These are phyloP conservation scores for Zygoascus hellenicus DNA, from an alignment of 1,139 yeast genomes.

Conservation along the genomic window DNA sequence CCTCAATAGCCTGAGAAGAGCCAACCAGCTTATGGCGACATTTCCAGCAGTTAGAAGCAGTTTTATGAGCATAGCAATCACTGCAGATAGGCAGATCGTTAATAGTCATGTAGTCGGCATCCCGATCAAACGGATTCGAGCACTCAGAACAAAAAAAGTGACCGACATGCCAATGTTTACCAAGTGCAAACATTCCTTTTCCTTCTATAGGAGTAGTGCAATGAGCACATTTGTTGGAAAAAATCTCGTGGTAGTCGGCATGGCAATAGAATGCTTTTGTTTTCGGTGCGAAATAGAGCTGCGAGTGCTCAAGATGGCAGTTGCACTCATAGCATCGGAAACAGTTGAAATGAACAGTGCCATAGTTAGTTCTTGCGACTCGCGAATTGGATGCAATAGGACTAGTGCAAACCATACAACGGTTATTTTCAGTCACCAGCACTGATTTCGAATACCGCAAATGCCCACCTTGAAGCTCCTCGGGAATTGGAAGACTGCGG, in stretches of 20 bases:
- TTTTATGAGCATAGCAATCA: constrained; percentile 27
- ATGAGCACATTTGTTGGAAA: constrained; percentile 31
- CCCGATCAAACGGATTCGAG: constrained; percentile 24
- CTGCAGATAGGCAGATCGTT: constrained; percentile 29
- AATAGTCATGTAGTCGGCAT: constrained; percentile 25
- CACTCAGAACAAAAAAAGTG: constrained; percentile 36
- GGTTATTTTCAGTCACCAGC: constrained; percentile 3
- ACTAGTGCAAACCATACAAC: constrained; percentile 21
- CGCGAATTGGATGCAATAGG: constrained; percentile 21
- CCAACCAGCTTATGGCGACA: constrained; percentile 25
- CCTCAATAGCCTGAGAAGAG: constrained; percentile 29
- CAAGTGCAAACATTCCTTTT: constrained; percentile 30
- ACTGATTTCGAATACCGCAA: neutral
- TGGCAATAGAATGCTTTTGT: constrained; percentile 29
- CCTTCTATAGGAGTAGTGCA: constrained; percentile 33
- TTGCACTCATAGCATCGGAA: constrained; percentile 30
- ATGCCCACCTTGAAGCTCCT: too few relatives aligned
- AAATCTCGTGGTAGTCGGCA: constrained; percentile 32
- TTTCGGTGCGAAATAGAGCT: constrained; percentile 27
- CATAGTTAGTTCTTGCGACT: constrained; percentile 26
- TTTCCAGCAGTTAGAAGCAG: constrained; percentile 33
- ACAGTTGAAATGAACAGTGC: constrained; percentile 29
- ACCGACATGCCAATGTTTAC: constrained; percentile 30
- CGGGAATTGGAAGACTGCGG: too few relatives aligned
- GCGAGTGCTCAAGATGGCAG: constrained; percentile 30